Base-by-base conservation (phyloP, 371 early-diverging fungal species). In the Cokeromyces recurvatus region DNA sequence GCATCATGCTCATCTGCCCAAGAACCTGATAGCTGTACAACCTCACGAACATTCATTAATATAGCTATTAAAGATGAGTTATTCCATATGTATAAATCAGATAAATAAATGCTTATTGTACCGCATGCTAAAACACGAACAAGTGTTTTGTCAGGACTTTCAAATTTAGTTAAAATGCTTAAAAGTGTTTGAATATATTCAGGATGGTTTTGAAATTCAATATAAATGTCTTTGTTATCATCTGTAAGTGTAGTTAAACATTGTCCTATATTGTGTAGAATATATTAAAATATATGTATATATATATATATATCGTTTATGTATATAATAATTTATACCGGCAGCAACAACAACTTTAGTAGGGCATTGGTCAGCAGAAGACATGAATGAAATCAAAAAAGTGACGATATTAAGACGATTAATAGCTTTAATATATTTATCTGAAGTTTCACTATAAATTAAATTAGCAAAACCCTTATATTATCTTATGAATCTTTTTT, bases 241-340 rank as follows among this genome's bases (percentile, higher is more conserved):
- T 93, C 93, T 0, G 91, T 86, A 31, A 94, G 61, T 2, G 89
- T 89, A 52, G 87, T 85, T 27, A 94, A 77, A 43, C 86, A 86
- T 71, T 92, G 92, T 4, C 84, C 88, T 81, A 58, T 24, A n/a
- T n/a, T n/a, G n/a, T n/a, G n/a, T n/a, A n/a, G n/a, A n/a, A n/a
- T n/a, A n/a, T n/a, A 39, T 29, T n/a, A 38, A 12, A 35, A 19
- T 22, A 24, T 25, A 1, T 31, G 27, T n/a, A 31, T n/a, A n/a
- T n/a, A n/a, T n/a, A n/a, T n/a, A n/a, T n/a, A n/a, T n/a, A n/a
- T n/a, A n/a, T 20, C 16, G n/a, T 23, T 17, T 23, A 1, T 25
- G 2, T 46, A 4, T 37, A 21, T 44, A 11, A 29, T 38, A 15
- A 6, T n/a, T 20, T 20, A 38, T 72, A 77, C 81, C 88, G 32